Conservation (phyloP, 768 basidiomycete genomes). For the Tricholomella constricta region DNA sequence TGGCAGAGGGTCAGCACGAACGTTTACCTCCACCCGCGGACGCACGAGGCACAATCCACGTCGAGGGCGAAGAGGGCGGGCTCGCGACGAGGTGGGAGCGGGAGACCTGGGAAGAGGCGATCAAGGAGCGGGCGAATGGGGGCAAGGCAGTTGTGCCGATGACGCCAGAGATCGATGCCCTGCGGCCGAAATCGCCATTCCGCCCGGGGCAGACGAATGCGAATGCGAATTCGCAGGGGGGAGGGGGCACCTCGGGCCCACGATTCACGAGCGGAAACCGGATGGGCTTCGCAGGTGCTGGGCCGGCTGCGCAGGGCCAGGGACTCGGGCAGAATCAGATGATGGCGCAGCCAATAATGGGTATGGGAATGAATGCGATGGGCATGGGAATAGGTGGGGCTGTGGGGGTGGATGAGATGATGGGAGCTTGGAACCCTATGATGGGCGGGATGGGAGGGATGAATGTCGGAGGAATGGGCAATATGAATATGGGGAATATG, state of each 20-base stretch:
- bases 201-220: slow-evolving; percentile 34
- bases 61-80: slow-evolving; percentile 44
- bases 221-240: slow-evolving; percentile 18
- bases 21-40: slow-evolving; percentile 40
- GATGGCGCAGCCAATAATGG: slow-evolving; percentile 35
- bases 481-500: slow-evolving; percentile 27
- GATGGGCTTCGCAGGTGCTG: slow-evolving; percentile 27
- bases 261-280: slow-evolving; percentile 18
- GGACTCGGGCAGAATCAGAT: slow-evolving; percentile 35
- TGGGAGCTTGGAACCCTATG: slow-evolving; percentile 39
- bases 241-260: slow-evolving; percentile 15
- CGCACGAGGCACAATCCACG: slow-evolving; percentile 33
- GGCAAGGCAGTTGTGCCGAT: slow-evolving; percentile 69
- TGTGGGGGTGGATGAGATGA: slow-evolving; percentile 32
- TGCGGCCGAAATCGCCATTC: slow-evolving; percentile 85
- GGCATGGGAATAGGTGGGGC: slow-evolving; percentile 30
- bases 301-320: slow-evolving; percentile 20
- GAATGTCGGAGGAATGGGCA: slow-evolving; percentile 27
- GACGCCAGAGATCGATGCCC: slow-evolving; percentile 77
- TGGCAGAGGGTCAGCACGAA: slow-evolving; percentile 63
- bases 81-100: slow-evolving; percentile 56
- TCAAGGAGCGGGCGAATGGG: slow-evolving; percentile 54
- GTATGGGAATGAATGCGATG: slow-evolving; percentile 34
- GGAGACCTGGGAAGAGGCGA: slow-evolving; percentile 65
- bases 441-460: slow-evolving; percentile 30